Evolutionary conservation across 192 early-diverging fungal genomes (phyloP), one percentile per base, ranked within the genome.

Genomic region (Geranomyces variabilis): DNA sequence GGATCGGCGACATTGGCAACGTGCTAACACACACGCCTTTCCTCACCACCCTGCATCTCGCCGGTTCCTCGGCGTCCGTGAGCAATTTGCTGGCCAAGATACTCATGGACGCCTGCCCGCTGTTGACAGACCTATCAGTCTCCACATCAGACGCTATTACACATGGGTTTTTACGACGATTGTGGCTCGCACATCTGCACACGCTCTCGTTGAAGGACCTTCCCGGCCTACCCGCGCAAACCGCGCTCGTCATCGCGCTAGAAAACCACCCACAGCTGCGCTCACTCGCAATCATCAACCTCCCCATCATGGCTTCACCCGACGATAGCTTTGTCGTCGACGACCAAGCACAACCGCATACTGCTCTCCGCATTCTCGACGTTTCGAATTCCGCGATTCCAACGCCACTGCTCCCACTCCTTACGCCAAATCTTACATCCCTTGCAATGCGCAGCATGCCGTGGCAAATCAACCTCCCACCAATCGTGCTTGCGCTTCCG

Each of bases 1-100:
- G 51, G 51, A 53, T 53, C 17, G 51, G 51, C 51, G 51, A 53
- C 17, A 53, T 53, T 17, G 51, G 51, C 51, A 26, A 53, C 24
- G 51, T 53, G n/a, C 17, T 53, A 7, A 53, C 51, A 3, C 51
- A 53, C 15, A 24, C 51, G 7, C 51, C 51, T 6, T 53, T 53
- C 51, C 51, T 53, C 17, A 53, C 51, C 7, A 53, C 7, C 15
- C 51, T 53, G 19, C 51, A 53, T 15, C 19, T 53, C 51, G 51
- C 51, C 15, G 51, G 51, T 7, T 24, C 51, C 3, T 24, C n/a
- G n/a, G 51, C n/a, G 24, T 53, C n/a, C 51, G 51, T 53, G n/a
- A 53, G 51, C 24, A 53, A 53, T 26, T 15, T 53, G 24, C 51
- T 53, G 4, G 51, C 51, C 51, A 53, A 53, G 17, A 53, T 53